A percentile compares a stretch with the other conserved stretches of the same genome.
Conservation (phyloP, 495 filamentous ascomycete species). For the Penicillium simplicissimum region DNA sequence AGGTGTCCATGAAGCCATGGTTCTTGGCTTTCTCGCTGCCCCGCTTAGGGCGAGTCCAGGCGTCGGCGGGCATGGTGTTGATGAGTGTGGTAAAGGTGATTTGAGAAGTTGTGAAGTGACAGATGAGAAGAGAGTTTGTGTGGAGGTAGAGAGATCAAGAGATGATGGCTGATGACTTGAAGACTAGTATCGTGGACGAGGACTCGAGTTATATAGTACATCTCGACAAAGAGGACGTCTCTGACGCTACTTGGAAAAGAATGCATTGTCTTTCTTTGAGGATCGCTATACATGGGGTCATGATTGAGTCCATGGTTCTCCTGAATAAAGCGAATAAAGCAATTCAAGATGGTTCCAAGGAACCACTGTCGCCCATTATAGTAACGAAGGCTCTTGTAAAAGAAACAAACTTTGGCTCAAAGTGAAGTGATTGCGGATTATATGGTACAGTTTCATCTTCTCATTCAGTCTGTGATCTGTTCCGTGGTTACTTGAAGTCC, state of each 20-base stretch:
- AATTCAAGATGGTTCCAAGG: not conserved
- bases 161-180: not conserved
- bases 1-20: constrained; percentile 1
- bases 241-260: not conserved
- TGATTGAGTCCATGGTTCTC: not conserved
- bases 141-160: not conserved
- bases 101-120: not conserved
- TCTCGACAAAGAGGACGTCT: not conserved
- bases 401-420: not conserved
- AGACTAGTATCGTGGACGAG: not conserved
- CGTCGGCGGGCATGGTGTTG: not conserved
- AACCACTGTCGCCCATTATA: not conserved
- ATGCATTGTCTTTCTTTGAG: constrained; percentile 1
- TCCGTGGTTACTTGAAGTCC: not conserved
- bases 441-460: not conserved
- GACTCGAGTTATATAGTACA: not conserved
- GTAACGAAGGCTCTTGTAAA: not conserved
- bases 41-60: constrained; percentile 1
- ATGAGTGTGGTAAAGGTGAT: not conserved
- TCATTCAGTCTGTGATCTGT: not conserved
- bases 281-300: not conserved
- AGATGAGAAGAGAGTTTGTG: not conserved
- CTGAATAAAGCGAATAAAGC: not conserved
- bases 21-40: not conserved
- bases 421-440: not conserved